Evolutionary conservation across 2,329 filamentous ascomycete genomes (phyloP).

Genomic region (Blastomyces gilchristii): DNA sequence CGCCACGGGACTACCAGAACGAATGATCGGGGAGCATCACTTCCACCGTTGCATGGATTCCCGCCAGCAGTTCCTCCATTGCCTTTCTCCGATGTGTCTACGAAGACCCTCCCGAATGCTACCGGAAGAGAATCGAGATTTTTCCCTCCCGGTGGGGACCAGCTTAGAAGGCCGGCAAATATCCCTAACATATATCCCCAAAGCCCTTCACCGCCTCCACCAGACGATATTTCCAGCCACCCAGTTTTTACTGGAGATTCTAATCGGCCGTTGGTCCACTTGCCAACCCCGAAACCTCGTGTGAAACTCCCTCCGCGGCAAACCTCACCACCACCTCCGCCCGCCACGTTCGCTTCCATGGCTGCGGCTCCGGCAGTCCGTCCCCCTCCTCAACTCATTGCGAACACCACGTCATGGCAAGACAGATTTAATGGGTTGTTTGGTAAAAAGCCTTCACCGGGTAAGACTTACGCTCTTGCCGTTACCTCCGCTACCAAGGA

Average conservation of each 20-base stretch:
- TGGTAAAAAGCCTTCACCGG: constrained; percentile 48
- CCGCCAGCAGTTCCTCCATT: constrained; percentile 30
- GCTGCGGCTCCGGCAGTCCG: constrained; percentile 31
- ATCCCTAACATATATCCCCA: constrained; percentile 27
- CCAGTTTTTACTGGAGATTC: constrained; percentile 45
- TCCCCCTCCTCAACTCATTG: constrained; percentile 32
- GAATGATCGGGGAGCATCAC: constrained; percentile 20
- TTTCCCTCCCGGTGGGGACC: constrained; percentile 36
- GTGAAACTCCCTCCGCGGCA: constrained; percentile 65
- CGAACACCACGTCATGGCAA: constrained; percentile 56
- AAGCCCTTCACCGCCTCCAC: constrained; percentile 45
- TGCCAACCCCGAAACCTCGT: constrained; percentile 55
- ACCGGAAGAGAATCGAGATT: constrained; percentile 39
- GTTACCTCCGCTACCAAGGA: constrained; percentile 59
- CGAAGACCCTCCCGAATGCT: constrained; percentile 27
- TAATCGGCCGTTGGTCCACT: constrained; percentile 45
- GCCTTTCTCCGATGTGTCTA: constrained; percentile 26
- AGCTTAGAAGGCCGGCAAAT: constrained; percentile 24
- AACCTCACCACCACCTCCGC: constrained; percentile 33
- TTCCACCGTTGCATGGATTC: constrained; percentile 27
- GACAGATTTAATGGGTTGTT: constrained; percentile 70
- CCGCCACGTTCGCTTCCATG: constrained; percentile 38
- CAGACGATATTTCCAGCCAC: constrained; percentile 46
- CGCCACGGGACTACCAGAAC: constrained; percentile 31
- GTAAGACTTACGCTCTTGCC: constrained; percentile 45